Evolutionary conservation across 805 yeast genomes (phyloP).

Genomic region (Teunomyces panamensis): DNA sequence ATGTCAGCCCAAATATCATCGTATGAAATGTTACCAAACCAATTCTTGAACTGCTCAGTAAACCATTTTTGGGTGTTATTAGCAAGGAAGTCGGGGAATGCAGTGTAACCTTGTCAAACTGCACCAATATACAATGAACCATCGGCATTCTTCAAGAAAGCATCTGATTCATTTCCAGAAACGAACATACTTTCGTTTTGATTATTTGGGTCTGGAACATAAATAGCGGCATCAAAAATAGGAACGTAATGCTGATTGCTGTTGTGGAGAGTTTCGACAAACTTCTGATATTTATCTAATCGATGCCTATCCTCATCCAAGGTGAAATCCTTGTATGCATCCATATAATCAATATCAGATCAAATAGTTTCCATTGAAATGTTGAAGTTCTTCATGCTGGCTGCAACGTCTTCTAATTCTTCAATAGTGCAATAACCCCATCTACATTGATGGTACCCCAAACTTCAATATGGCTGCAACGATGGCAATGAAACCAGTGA

Average conservation of each 20-base stretch:
- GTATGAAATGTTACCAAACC: slow-evolving; percentile 16
- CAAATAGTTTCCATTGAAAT: slow-evolving; percentile 24
- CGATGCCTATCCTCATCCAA: slow-evolving; percentile 21
- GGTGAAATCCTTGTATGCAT: slow-evolving; percentile 23
- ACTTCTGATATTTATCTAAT: slow-evolving; percentile 12
- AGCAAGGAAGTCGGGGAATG: slow-evolving; percentile 26
- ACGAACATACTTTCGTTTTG: slow-evolving; percentile 13
- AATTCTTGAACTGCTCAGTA: slow-evolving; percentile 17
- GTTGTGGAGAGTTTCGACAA: slow-evolving; percentile 16
- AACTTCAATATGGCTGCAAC: slow-evolving; percentile 24
- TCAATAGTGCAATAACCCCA: slow-evolving; percentile 22
- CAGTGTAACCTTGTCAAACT: slow-evolving; percentile 31
- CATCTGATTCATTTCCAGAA: slow-evolving; percentile 16
- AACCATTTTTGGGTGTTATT: slow-evolving; percentile 19
- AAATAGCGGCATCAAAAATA: slow-evolving; percentile 25
- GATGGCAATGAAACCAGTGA: slow-evolving; percentile 20
- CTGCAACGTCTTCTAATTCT: slow-evolving; percentile 16
- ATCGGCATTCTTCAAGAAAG: slow-evolving; percentile 22
- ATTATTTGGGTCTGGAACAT: slow-evolving; percentile 21
- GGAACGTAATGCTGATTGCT: slow-evolving; percentile 23
- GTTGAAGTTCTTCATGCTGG: slow-evolving; percentile 14
- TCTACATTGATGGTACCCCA: slow-evolving; percentile 25
- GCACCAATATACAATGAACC: slow-evolving; percentile 27
- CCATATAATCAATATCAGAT: slow-evolving; percentile 26
- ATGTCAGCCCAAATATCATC: slow-evolving; percentile 24